Conservation (phyloP, 805 yeast species). For the Brettanomyces anomalus region DNA sequence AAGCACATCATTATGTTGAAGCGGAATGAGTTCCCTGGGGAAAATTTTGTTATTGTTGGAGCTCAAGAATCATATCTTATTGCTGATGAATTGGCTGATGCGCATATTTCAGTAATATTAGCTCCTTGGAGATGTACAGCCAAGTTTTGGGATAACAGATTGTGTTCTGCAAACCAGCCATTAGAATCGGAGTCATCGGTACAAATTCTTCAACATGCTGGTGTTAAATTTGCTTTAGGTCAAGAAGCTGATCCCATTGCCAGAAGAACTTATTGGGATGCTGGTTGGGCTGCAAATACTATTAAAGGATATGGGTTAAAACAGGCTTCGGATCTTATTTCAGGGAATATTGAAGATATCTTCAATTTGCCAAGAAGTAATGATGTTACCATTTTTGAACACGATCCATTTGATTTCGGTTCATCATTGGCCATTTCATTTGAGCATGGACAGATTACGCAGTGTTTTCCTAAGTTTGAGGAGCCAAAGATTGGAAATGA, state of each 20-base stretch:
- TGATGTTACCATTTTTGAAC: slow-evolving; percentile 1
- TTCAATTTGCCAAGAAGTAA: neutral
- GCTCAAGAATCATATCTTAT: slow-evolving; percentile 1
- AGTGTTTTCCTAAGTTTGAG: neutral
- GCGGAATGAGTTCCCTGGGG: slow-evolving; percentile 1
- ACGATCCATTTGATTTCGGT: slow-evolving; percentile 2
- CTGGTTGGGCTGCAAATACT: slow-evolving; percentile 1
- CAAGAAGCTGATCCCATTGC: neutral
- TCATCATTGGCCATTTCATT: neutral
- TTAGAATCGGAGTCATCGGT: neutral
- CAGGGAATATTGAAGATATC: neutral
- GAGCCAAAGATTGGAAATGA: slow-evolving; percentile 1
- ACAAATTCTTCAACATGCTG: slow-evolving; percentile 1
- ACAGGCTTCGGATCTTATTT: neutral
- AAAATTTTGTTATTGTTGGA: neutral
- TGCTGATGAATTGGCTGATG: slow-evolving; percentile 2
- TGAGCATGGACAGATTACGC: neutral
- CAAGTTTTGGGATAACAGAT: slow-evolving; percentile 2
- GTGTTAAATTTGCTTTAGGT: slow-evolving; percentile 1
- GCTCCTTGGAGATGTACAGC: slow-evolving; percentile 3
- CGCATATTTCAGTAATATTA: neutral
- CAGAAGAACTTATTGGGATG: slow-evolving; percentile 2
- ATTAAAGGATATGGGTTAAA: neutral
- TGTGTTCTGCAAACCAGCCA: slow-evolving; percentile 1
- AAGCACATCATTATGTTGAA: slow-evolving; percentile 1